phyloP scores from a whole-genome alignment of 1,284 basidiomycete species.

The Pseudozyma pruni region DNA sequence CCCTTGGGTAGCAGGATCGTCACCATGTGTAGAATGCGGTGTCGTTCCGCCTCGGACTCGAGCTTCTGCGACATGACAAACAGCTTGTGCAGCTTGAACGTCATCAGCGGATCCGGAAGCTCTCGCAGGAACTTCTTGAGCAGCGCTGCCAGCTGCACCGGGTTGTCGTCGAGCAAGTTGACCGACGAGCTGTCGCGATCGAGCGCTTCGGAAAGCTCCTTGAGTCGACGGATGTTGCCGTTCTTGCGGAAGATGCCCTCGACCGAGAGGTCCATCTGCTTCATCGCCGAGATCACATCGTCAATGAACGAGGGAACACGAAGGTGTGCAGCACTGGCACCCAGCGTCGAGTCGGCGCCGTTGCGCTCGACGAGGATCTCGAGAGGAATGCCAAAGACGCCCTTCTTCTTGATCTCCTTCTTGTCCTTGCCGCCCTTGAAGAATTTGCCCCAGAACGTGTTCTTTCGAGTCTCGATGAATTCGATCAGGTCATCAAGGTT shows the following conservation, averaged over 20 bases:
- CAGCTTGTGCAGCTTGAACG: slow-evolving; percentile 89
- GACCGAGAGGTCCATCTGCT: slow-evolving; percentile 99
- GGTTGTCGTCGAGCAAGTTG: slow-evolving; percentile 91
- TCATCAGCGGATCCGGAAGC: slow-evolving; percentile 93
- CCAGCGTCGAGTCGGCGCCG: slow-evolving; percentile 90
- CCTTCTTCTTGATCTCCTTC: slow-evolving; percentile 72
- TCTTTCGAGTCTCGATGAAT: slow-evolving; percentile 90
- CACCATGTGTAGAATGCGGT: slow-evolving; percentile 85
- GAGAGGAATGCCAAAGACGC: slow-evolving; percentile 91
- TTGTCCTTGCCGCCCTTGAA: slow-evolving; percentile 86
- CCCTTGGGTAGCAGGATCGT: slow-evolving; percentile 87
- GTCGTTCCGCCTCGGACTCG: slow-evolving; percentile 80
- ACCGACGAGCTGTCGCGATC: slow-evolving; percentile 87
- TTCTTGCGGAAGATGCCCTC: slow-evolving; percentile 99
- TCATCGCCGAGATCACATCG: slow-evolving; percentile 96
- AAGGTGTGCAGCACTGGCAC: slow-evolving; percentile 84
- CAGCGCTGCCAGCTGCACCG: slow-evolving; percentile 94
- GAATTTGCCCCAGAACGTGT: slow-evolving; percentile 94
- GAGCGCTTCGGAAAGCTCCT: slow-evolving; percentile 88
- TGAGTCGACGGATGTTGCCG: slow-evolving; percentile 92
- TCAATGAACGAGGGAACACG: slow-evolving; percentile 97
- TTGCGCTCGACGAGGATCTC: slow-evolving; percentile 94
- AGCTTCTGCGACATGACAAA: slow-evolving; percentile 88
- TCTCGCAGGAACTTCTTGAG: slow-evolving; percentile 97
- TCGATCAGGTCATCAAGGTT: slow-evolving; percentile 93